Conservation (phyloP, 331 rosid genomes). For the Quercus tomentella region DNA sequence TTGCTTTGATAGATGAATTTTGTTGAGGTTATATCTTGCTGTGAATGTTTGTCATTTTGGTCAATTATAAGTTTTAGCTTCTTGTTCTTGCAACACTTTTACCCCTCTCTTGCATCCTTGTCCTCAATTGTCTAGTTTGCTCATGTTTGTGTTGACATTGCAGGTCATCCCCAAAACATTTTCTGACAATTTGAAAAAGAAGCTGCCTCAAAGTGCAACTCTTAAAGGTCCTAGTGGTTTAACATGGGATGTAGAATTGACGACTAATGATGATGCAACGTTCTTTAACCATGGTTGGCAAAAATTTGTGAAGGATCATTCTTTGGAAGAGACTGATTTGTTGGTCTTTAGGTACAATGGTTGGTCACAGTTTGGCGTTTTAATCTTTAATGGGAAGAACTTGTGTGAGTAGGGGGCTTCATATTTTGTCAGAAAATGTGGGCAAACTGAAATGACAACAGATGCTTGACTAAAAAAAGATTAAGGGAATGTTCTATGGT, state of each 20-base stretch:
- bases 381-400: no score
- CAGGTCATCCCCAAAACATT: conserved; percentile 62
- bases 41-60: neutral
- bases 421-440: conserved; percentile 52
- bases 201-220: conserved; percentile 44
- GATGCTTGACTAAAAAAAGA: conserved; percentile 20
- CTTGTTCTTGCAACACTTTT: neutral
- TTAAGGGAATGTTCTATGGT: neutral
- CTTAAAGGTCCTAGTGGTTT: conserved; percentile 32
- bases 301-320: conserved; percentile 52
- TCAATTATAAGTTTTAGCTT: neutral
- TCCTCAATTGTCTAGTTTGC: neutral
- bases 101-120: neutral
- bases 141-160: conserved; percentile 8
- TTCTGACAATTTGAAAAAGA: conserved; percentile 40
- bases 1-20: neutral
- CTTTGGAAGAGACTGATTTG: conserved; percentile 54
- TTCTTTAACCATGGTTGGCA: conserved; percentile 53
- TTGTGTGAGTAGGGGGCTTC: no score
- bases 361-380: no score
- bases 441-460: conserved; percentile 8
- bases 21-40: neutral
- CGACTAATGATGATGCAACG: conserved; percentile 26
- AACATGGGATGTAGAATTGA: conserved; percentile 44
- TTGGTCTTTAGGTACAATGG: no score